Evolutionary conservation across 169 alveolate species (phyloP).

Genomic region (Cryptosporidium tyzzeri): DNA sequence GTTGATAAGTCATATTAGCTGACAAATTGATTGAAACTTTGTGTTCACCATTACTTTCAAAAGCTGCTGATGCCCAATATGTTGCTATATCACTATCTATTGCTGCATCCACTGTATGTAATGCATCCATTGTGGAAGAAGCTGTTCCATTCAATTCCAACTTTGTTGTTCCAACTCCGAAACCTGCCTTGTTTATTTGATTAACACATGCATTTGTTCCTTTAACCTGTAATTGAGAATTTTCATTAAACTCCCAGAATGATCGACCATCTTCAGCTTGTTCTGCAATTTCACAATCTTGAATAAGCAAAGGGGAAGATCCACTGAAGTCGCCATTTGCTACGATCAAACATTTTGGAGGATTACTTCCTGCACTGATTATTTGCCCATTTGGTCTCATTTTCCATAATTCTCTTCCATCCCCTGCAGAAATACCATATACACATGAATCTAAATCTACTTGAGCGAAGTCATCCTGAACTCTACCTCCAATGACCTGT

Average conservation of each 20-base stretch:
- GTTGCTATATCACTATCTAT: conserved; percentile 88
- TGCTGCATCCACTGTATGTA: conserved; percentile 83
- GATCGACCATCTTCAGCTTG: conserved; percentile 83
- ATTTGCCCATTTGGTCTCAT: conserved; percentile 79
- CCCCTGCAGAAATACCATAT: conserved; percentile 68
- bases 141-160: conserved; percentile 83
- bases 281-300: conserved; percentile 79
- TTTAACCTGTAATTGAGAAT: conserved; percentile 87
- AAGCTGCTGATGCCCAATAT: conserved; percentile 88
- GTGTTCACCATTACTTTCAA: conserved; percentile 82
- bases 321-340: conserved; percentile 80
- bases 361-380: conserved; percentile 78
- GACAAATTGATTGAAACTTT: conserved; percentile 49
- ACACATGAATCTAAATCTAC: conserved; percentile 70
- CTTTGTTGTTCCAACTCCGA: conserved; percentile 86
- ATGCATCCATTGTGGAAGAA: conserved; percentile 81
- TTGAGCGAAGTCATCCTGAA: conserved; percentile 63
- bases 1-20: conserved; percentile 34
- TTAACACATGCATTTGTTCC: conserved; percentile 90
- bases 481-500: conserved; percentile 79
- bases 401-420: conserved; percentile 80
- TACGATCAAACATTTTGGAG: conserved; percentile 80
- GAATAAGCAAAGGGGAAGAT: conserved; percentile 76
- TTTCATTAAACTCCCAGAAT: conserved; percentile 88
- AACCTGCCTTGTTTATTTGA: conserved; percentile 90